Percentiles rank a stretch among this genome's conserved stretches.
These are phyloP conservation scores for Escovopsis sp. DNA, from an alignment of 2,329 filamentous ascomycete species.

Conservation along the genomic window DNA sequence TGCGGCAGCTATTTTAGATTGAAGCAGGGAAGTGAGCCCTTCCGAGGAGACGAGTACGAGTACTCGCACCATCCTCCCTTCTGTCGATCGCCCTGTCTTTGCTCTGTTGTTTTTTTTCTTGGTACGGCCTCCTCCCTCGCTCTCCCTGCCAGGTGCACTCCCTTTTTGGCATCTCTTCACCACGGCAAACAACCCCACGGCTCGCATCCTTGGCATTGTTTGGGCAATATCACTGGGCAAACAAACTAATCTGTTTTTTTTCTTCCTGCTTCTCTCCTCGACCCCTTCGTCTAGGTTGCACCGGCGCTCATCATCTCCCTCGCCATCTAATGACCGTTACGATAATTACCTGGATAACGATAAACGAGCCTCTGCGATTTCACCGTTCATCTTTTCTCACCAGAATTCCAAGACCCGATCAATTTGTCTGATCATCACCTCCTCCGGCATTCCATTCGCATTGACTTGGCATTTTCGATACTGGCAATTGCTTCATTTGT, in stretches of 20 bases:
- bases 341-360: constrained; percentile 7
- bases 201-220: too few species aligned
- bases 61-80: background rate
- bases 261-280: constrained; percentile 1
- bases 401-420: background rate
- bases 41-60: constrained; percentile 1
- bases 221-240: too few species aligned
- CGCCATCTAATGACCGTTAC: constrained; percentile 7
- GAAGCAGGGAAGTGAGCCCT: constrained; percentile 1
- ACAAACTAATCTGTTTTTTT: constrained; percentile 2
- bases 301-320: constrained; percentile 2
- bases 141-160: constrained; percentile 2
- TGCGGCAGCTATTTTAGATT: background rate
- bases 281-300: background rate
- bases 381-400: constrained; percentile 2
- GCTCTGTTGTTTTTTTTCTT: constrained; percentile 1
- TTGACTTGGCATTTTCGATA: background rate
- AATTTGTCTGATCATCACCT: background rate
- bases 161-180: constrained; percentile 2
- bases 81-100: constrained; percentile 2
- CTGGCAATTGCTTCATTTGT: background rate
- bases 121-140: constrained; percentile 2
- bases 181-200: too few species aligned
- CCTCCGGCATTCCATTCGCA: background rate
- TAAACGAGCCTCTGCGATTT: constrained; percentile 7